phyloP scores from a whole-genome alignment of 768 basidiomycete genomes.

The Clathrus columnatus region DNA sequence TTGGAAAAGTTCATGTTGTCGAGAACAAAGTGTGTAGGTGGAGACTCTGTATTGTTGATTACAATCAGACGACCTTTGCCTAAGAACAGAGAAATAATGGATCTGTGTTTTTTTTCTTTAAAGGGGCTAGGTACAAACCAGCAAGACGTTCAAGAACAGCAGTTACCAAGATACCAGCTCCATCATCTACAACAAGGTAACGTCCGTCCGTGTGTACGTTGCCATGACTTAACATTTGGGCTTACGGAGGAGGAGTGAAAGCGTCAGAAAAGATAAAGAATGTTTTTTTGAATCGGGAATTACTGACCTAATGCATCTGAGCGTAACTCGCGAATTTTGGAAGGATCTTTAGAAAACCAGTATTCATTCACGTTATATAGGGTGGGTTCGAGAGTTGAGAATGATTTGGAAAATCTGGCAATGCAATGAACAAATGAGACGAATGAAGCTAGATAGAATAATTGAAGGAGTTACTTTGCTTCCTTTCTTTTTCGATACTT shows the following conservation, averaged over 20 bases:
- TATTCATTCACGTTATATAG: conserved; percentile 81
- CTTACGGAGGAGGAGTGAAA: conserved; percentile 17
- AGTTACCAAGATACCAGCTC: conserved; percentile 79
- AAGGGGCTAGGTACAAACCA: conserved; percentile 34
- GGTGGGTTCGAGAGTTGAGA: conserved; percentile 83
- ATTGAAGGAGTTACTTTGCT: conserved; percentile 61
- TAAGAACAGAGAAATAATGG: conserved; percentile 27
- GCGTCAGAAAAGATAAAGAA: not conserved
- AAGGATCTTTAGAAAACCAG: conserved; percentile 80
- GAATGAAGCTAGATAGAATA: not conserved
- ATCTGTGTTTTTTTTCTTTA: no score
- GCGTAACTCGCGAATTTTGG: conserved; percentile 74
- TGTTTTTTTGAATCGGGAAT: not conserved
- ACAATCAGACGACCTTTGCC: conserved; percentile 76
- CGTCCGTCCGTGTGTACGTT: conserved; percentile 82
- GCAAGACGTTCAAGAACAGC: conserved; percentile 82
- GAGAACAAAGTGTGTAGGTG: conserved; percentile 83
- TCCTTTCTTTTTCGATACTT: conserved; percentile 97
- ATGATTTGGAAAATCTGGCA: conserved; percentile 73
- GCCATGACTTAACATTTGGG: conserved; percentile 78
- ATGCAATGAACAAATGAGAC: not conserved
- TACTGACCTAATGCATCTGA: conserved; percentile 56
- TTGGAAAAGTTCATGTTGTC: conserved; percentile 78
- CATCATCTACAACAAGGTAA: conserved; percentile 86
- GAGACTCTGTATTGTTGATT: conserved; percentile 84